Conservation (phyloP, 148 eudicot genomes). For the Selenicereus undatus region DNA sequence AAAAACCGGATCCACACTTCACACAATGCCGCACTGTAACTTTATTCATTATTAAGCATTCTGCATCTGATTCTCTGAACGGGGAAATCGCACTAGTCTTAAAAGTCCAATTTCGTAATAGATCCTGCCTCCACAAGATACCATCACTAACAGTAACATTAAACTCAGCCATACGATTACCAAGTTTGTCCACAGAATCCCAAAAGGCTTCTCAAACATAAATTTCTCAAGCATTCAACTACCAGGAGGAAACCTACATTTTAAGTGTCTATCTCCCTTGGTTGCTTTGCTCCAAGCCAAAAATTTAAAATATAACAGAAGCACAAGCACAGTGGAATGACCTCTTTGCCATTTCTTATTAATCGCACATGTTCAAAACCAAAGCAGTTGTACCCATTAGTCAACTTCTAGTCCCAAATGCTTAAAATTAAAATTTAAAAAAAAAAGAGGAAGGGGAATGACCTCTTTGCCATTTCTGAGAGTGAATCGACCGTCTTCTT, state of each 20-base stretch:
- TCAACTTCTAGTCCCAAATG: no score
- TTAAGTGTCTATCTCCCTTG: no score
- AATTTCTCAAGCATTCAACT: not conserved
- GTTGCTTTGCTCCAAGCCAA: no score
- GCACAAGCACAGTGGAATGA: no score
- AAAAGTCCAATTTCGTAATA: not conserved
- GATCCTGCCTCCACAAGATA: not conserved
- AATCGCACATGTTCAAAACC: no score
- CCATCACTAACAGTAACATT: not conserved
- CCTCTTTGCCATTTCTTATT: no score
- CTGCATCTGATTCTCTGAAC: not conserved
- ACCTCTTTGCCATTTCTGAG: conserved; percentile 86
- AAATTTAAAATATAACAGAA: no score
- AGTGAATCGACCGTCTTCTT: conserved; percentile 42
- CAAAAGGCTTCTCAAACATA: not conserved
- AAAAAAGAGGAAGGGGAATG: not conserved
- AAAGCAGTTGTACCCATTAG: not conserved
- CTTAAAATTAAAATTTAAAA: not conserved
- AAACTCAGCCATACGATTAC: not conserved
- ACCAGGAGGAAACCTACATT: no score
- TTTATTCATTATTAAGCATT: not conserved
- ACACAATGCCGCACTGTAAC: not conserved
- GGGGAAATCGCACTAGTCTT: not conserved
- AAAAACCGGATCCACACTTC: not conserved
- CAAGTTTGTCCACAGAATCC: not conserved